Evolutionary conservation across 2,329 filamentous ascomycete species (phyloP).

Genomic region (Graphilbum sp.): DNA sequence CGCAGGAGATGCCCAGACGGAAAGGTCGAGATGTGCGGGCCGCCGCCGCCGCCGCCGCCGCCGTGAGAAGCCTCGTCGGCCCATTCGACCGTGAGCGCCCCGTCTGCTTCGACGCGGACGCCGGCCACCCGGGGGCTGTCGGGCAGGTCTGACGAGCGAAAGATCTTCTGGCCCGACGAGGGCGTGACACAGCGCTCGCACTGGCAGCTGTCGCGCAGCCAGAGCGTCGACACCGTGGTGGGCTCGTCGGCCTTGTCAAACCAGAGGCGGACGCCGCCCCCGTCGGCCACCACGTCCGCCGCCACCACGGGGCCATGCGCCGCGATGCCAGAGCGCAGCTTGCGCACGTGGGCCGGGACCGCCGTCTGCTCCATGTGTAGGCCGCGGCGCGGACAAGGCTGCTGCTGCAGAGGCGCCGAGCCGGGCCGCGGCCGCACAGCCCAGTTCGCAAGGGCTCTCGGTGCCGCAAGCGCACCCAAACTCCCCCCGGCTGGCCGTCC

Average conservation of each 20-base stretch:
- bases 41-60: no score
- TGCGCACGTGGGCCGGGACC: no score
- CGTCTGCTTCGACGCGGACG: conserved; percentile 1
- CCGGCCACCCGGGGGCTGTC: conserved; percentile 1
- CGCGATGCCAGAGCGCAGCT: no score
- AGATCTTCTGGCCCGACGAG: conserved; percentile 45
- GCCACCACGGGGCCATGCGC: neutral
- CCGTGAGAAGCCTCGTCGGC: no score
- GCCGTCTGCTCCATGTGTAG: no score
- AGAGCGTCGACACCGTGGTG: conserved; percentile 9
- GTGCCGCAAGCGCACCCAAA: no score
- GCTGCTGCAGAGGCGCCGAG: no score
- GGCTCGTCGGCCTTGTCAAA: neutral
- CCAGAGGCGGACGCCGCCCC: neutral
- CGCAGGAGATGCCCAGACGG: conserved; percentile 4
- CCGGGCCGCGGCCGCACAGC: no score
- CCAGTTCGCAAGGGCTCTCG: no score
- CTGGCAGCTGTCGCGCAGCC: conserved; percentile 40
- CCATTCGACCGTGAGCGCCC: conserved; percentile 2
- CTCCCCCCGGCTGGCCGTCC: no score
- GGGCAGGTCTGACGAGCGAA: conserved; percentile 49
- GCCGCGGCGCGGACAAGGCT: no score
- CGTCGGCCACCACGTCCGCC: neutral
- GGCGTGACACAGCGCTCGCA: conserved; percentile 41
- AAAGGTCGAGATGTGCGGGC: conserved; percentile 6